Conservation (phyloP, 352 stramenopile species). For the Phytophthora hybrid region DNA sequence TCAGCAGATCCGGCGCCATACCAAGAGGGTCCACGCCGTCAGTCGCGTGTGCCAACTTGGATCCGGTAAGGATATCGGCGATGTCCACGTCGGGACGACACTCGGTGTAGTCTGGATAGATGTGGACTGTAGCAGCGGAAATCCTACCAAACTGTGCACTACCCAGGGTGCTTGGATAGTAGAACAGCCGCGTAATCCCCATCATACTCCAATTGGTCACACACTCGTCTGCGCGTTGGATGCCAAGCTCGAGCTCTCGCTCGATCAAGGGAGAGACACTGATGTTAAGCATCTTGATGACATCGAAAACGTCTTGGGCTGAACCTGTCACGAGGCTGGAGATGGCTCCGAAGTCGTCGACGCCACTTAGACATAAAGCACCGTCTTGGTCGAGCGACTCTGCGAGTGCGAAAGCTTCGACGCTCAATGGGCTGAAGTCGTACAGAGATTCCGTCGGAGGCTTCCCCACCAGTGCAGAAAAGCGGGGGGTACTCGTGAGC, state of each 20-base stretch:
- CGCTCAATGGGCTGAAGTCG: background rate
- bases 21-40: too few relatives aligned
- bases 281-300: too few relatives aligned
- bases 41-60: too few relatives aligned
- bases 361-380: too few relatives aligned
- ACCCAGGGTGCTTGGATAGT: constrained; percentile 3
- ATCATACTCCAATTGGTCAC: background rate
- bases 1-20: too few relatives aligned
- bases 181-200: background rate
- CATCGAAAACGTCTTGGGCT: too few relatives aligned
- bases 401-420: background rate
- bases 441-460: background rate
- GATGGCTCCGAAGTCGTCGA: background rate
- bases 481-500: background rate
- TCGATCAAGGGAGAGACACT: too few relatives aligned
- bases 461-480: background rate
- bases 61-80: too few relatives aligned
- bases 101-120: constrained; percentile 32
- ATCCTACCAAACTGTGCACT: constrained; percentile 9
- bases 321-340: background rate
- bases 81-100: too few relatives aligned
- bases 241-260: background rate
- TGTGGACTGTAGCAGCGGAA: constrained; percentile 12
- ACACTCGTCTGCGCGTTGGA: background rate
- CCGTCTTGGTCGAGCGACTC: background rate